Percentiles rank a stretch among this genome's conserved stretches.
phyloP scores from a whole-genome alignment of 371 early-diverging fungal species.

The Apophysomyces variabilis region DNA sequence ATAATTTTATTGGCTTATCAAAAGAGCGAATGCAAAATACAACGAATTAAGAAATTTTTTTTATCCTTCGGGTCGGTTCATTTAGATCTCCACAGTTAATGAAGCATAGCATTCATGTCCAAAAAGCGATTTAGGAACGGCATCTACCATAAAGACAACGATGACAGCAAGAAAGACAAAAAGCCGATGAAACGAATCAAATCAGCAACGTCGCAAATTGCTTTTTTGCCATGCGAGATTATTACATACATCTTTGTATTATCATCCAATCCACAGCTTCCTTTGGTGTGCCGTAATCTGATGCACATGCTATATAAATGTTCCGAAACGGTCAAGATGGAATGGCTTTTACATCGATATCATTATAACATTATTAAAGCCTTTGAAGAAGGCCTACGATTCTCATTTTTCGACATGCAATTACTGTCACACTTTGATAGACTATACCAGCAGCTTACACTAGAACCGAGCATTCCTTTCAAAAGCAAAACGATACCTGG shows the following conservation, averaged over 20 bases:
- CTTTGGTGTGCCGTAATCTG: constrained; percentile 26
- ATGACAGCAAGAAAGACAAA: too few species aligned
- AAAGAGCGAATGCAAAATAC: too few species aligned
- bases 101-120: too few species aligned
- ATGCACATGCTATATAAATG: constrained; percentile 33
- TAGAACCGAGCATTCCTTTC: constrained; percentile 14
- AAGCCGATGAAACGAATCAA: background rate
- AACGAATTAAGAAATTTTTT: too few species aligned
- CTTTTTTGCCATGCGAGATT: constrained; percentile 44
- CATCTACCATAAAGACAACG: too few species aligned
- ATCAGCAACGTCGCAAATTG: background rate
- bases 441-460: constrained; percentile 12
- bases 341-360: constrained; percentile 38
- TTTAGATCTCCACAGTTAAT: too few species aligned
- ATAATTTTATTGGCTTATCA: too few species aligned
- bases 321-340: constrained; percentile 30
- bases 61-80: too few species aligned
- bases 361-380: constrained; percentile 24
- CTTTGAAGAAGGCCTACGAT: constrained; percentile 31
- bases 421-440: constrained; percentile 34
- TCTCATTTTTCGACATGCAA: constrained; percentile 35
- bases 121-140: too few species aligned
- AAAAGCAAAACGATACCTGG: constrained; percentile 40
- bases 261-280: constrained; percentile 42
- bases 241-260: constrained; percentile 41